Percentiles rank a stretch among this genome's conserved stretches.
Conservation (phyloP, 176 grass and related monocot genomes). For the Cenchrus purpureus region DNA sequence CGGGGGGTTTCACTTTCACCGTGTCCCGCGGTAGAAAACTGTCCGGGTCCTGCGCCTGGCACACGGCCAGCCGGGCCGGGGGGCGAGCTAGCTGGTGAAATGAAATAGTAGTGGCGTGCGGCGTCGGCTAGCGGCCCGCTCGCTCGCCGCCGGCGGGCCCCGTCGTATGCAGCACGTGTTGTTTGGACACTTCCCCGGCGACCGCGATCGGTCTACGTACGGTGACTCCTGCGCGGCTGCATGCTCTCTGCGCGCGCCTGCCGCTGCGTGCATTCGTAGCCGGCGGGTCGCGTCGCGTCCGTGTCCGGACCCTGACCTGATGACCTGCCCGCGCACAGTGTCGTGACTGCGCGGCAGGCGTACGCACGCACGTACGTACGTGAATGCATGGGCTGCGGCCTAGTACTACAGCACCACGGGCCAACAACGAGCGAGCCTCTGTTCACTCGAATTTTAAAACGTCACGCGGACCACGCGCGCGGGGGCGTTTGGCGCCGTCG, state of each 20-base stretch:
- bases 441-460: not conserved
- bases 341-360: not conserved
- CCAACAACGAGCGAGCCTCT: not conserved
- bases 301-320: not conserved
- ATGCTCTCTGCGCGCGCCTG: too few relatives aligned
- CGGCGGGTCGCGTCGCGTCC: not conserved
- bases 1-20: too few relatives aligned
- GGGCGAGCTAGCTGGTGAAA: not conserved
- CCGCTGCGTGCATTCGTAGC: too few relatives aligned
- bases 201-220: not conserved
- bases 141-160: too few relatives aligned
- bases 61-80: too few relatives aligned
- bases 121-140: not conserved
- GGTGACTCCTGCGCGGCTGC: too few relatives aligned
- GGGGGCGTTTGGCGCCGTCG: not conserved
- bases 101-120: not conserved
- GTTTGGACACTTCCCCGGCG: not conserved
- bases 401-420: too few relatives aligned
- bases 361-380: not conserved
- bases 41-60: not conserved
- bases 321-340: not conserved
- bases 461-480: conserved; percentile 1
- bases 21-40: not conserved
- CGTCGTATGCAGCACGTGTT: not conserved
- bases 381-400: not conserved